Evolutionary conservation across 805 yeast species (phyloP), one percentile per base, ranked within the genome.

Genomic region (Nadsonia fulvescens): DNA sequence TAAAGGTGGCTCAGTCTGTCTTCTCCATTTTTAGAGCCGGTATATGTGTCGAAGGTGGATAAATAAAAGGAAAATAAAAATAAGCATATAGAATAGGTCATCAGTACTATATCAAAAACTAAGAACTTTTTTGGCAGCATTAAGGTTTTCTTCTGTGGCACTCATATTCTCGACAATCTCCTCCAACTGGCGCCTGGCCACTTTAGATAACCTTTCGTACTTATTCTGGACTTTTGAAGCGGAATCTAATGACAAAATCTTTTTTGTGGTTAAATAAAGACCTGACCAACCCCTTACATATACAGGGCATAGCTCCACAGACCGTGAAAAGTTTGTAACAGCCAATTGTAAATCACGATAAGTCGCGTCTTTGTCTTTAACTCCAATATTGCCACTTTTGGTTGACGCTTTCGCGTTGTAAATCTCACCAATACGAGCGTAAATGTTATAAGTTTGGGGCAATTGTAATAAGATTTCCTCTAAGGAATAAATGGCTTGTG

Each of bases 271-370:
- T 7, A 58, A 39, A 21, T 55, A 57, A 2, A 77, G 49, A 1
- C 86, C 83, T 17, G 64, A 46, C 93, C 93, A 83, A 9, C 79
- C 75, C 36, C 79, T 61, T 12, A 64, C 49, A 44, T 66, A 75
- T 16, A 57, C 54, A 23, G 73, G 75, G 39, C 79, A 70, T 19
- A 83, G 54, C 47, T 89, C 96, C 5, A 81, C 70, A 6, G 82
- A 52, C 36, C 91, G 63, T 28, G 73, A 50, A 36, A 65, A 75
- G 40, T 67, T 61, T 37, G 70, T 55, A 12, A 43, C 29, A 1
- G 57, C 42, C 15, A 36, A 32, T 16, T 27, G 20, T 22, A 23
- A 11, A 32, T 27, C 25, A 36, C 46, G 5, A 20, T 21, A 12
- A 46, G 32, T 18, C 36, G 32, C 22, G 31, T 38, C 25, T 31